These are phyloP conservation scores for Cucurbita argyrosperma DNA, from an alignment of 306 rosid genomes.

Conservation along the genomic window DNA sequence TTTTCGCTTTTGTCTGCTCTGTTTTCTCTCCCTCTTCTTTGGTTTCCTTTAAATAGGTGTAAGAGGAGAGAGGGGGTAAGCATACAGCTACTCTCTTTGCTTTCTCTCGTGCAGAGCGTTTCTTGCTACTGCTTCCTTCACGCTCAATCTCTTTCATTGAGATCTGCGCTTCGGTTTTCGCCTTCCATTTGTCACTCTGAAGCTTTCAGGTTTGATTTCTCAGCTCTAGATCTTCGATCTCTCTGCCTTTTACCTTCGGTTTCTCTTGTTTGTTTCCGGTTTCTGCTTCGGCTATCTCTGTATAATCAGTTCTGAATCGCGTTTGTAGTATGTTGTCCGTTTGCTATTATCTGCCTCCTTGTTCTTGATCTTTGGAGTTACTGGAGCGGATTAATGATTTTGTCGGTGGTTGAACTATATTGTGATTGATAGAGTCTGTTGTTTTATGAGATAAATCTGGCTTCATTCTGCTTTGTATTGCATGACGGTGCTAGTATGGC, in stretches of 20 bases:
- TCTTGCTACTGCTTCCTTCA: not conserved
- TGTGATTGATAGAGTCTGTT: not conserved
- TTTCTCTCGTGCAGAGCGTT: slow-evolving; percentile 15
- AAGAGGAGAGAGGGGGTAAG: slow-evolving; percentile 34
- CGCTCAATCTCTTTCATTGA: slow-evolving; percentile 6
- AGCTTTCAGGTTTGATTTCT: slow-evolving; percentile 11
- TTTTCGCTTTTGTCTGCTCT: not conserved
- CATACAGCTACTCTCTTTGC: slow-evolving; percentile 10
- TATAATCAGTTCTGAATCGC: not conserved
- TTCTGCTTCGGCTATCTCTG: slow-evolving; percentile 1
- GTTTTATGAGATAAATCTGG: not conserved
- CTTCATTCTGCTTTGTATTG: not conserved
- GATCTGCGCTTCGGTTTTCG: slow-evolving; percentile 22
- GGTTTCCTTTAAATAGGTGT: slow-evolving; percentile 17
- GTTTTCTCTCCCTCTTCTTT: not conserved
- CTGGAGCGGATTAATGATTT: not conserved
- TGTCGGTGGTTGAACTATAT: not conserved
- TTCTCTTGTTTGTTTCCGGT: not conserved
- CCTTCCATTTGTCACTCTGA: not conserved
- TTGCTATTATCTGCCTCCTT: not conserved
- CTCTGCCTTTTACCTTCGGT: not conserved
- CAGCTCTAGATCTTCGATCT: slow-evolving; percentile 5
- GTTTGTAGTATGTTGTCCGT: not conserved
- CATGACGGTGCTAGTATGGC: not conserved
- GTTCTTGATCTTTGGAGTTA: not conserved